Conservation (phyloP, 768 basidiomycete species). For the Russula earlei region DNA sequence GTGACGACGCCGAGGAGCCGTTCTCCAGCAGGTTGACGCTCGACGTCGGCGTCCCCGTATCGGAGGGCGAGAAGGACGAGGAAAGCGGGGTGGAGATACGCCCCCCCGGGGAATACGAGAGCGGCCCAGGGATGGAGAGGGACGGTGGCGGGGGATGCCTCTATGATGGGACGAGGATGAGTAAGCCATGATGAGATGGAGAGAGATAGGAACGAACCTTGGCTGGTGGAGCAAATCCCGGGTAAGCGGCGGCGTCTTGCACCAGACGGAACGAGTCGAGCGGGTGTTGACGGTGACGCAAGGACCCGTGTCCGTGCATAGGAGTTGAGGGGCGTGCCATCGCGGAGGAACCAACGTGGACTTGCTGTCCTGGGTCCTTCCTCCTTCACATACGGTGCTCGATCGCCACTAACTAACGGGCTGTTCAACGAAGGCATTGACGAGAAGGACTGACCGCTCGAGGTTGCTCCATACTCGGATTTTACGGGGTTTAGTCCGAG, state of each 20-base stretch:
- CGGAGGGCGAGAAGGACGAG: constrained; percentile 13
- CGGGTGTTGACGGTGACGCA: neutral
- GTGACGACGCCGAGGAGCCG: neutral
- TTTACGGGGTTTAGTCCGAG: neutral
- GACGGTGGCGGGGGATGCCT: constrained; percentile 9
- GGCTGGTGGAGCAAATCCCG: neutral
- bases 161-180: neutral
- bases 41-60: constrained; percentile 12
- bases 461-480: neutral
- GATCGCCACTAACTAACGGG: neutral
- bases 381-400: constrained; percentile 2
- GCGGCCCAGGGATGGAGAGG: constrained; percentile 1
- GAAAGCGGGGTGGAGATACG: neutral
- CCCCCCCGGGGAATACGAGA: neutral
- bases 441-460: neutral
- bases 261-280: constrained; percentile 7
- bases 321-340: constrained; percentile 2
- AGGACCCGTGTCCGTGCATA: neutral
- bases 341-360: neutral
- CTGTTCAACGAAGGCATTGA: neutral
- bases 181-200: neutral
- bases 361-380: neutral
- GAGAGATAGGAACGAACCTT: constrained; percentile 12
- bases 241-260: constrained; percentile 13
- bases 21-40: constrained; percentile 1